Conservation (phyloP, 148 eudicot genomes). For the Fagopyrum homotropicum region DNA sequence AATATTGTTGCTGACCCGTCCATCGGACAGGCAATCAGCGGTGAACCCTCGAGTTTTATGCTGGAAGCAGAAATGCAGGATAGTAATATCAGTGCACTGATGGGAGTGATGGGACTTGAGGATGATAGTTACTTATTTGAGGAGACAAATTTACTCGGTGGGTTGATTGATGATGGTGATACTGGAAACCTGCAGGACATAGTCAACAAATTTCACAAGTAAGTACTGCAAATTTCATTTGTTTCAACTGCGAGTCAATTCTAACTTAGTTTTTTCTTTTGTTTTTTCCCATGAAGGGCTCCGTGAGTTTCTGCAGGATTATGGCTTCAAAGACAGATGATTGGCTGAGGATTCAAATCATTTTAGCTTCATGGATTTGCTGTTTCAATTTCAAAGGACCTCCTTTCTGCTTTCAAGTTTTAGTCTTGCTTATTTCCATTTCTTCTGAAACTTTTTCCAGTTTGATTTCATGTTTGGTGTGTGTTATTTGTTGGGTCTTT, state of each 20-base stretch:
- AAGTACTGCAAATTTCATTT: conserved; percentile 30
- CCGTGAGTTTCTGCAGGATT: not conserved
- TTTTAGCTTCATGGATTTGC: too few species aligned
- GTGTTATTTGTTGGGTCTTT: not conserved
- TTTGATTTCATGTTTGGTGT: too few species aligned
- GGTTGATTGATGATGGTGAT: conserved; percentile 34
- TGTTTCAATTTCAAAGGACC: not conserved
- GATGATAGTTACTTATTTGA: conserved; percentile 31
- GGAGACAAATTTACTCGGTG: conserved; percentile 29
- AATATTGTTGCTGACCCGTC: conserved; percentile 16
- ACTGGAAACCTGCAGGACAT: conserved; percentile 46
- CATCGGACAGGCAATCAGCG: not conserved
- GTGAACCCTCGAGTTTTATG: not conserved
- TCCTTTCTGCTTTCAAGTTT: not conserved
- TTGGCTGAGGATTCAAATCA: not conserved
- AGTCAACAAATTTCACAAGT: conserved; percentile 44
- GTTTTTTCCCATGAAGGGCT: not conserved
- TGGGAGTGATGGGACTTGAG: not conserved
- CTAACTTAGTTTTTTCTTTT: not conserved
- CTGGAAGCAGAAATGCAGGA: conserved; percentile 22
- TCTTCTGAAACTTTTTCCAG: not conserved
- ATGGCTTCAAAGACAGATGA: not conserved
- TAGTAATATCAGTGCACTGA: conserved; percentile 15
- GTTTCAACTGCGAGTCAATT: not conserved
- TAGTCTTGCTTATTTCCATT: not conserved